Conservation (phyloP, 2,329 filamentous ascomycete genomes). For the Nothopassalora personata region DNA sequence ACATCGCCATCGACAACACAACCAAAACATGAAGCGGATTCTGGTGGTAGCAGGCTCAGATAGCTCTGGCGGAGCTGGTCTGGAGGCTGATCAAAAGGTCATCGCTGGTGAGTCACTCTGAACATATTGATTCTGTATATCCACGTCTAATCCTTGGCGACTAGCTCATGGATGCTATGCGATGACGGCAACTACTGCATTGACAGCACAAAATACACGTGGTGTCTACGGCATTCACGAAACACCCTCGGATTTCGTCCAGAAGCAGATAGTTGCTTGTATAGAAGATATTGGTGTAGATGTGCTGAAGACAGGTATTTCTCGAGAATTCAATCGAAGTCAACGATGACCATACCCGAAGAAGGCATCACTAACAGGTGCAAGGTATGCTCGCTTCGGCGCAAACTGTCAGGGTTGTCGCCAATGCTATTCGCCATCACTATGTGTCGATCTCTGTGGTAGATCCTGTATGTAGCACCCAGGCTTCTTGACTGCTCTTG, state of each 20-base stretch:
- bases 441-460: conserved; percentile 58
- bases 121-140: neutral
- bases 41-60: conserved; percentile 85
- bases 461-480: conserved; percentile 59
- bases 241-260: conserved; percentile 71
- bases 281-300: conserved; percentile 80
- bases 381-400: conserved; percentile 79
- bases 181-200: conserved; percentile 88
- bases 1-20: neutral
- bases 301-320: conserved; percentile 82
- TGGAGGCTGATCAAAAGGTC: conserved; percentile 95
- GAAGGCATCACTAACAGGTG: conserved; percentile 10
- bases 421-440: conserved; percentile 56
- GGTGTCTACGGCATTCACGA: conserved; percentile 78
- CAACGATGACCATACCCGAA: neutral
- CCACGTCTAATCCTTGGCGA: neutral
- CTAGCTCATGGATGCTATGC: conserved; percentile 83
- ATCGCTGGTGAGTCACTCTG: conserved; percentile 41
- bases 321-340: neutral
- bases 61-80: conserved; percentile 83
- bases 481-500: neutral
- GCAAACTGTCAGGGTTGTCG: conserved; percentile 64
- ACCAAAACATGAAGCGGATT: conserved; percentile 47
- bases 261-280: conserved; percentile 78
- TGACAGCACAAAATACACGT: conserved; percentile 92